Conservation (phyloP, 805 yeast species). For the Ogataea haglerorum region DNA sequence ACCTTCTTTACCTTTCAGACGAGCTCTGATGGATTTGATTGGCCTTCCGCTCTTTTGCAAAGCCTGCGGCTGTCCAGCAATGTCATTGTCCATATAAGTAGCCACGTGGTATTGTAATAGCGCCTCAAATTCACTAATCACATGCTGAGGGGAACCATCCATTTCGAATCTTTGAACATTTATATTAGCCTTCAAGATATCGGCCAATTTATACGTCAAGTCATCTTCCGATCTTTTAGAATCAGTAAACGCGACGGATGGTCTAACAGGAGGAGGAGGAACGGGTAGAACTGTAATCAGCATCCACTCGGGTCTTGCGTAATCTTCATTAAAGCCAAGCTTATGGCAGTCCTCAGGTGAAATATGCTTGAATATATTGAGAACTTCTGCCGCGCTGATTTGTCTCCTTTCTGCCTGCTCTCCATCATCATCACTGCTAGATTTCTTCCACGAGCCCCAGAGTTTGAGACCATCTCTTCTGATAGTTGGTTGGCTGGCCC, state of each 20-base stretch:
- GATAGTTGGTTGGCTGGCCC: constrained; percentile 91
- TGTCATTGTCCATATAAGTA: constrained; percentile 98
- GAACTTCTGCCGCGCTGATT: constrained; percentile 82
- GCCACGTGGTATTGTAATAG: constrained; percentile 97
- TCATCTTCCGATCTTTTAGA: constrained; percentile 99
- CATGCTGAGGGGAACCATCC: constrained; percentile 99
- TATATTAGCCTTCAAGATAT: constrained; percentile 92
- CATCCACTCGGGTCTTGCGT: constrained; percentile 99
- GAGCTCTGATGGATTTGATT: constrained; percentile 97
- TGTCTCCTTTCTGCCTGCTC: constrained; percentile 91
- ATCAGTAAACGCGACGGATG: constrained; percentile 96
- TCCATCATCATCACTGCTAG: constrained; percentile 68
- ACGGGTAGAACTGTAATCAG: constrained; percentile 96
- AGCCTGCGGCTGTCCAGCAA: constrained; percentile 99
- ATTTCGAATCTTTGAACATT: constrained; percentile 96
- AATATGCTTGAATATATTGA: constrained; percentile 89
- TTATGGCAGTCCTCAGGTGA: constrained; percentile 75
- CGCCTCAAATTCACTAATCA: constrained; percentile 92
- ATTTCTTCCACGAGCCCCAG: constrained; percentile 98
- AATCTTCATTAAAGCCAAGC: constrained; percentile 91
- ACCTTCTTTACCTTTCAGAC: constrained; percentile 99
- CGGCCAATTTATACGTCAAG: constrained; percentile 95
- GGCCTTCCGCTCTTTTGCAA: constrained; percentile 98
- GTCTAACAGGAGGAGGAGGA: constrained; percentile 99
- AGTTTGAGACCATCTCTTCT: constrained; percentile 94